Evolutionary conservation across 768 basidiomycete genomes (phyloP).

Genomic region (Russula brevipes): DNA sequence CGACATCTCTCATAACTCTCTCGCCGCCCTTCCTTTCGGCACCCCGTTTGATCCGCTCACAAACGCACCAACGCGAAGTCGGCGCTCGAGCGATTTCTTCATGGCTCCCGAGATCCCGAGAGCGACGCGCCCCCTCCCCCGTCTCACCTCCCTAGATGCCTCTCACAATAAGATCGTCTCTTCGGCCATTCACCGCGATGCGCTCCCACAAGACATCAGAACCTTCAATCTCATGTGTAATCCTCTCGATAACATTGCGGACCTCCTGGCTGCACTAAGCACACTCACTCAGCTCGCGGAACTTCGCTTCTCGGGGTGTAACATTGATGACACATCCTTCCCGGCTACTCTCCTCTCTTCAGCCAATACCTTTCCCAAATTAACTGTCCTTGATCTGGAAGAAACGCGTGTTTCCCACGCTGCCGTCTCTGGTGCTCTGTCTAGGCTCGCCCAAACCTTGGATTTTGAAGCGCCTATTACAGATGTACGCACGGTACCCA

Average conservation of each 20-base stretch:
- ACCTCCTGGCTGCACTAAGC: slow-evolving; percentile 17
- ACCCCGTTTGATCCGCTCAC: slow-evolving; percentile 42
- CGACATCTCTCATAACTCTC: slow-evolving; percentile 66
- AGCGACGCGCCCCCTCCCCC: slow-evolving; percentile 59
- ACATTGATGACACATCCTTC: slow-evolving; percentile 59
- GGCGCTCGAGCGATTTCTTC: slow-evolving; percentile 54
- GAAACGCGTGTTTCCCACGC: slow-evolving; percentile 55
- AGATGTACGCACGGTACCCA: slow-evolving; percentile 26
- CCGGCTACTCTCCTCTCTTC: slow-evolving; percentile 34
- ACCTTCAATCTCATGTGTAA: slow-evolving; percentile 65
- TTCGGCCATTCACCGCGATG: slow-evolving; percentile 44
- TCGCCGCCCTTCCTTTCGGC: slow-evolving; percentile 57
- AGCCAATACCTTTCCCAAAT: slow-evolving; percentile 41
- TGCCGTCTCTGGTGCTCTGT: slow-evolving; percentile 43
- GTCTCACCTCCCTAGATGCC: slow-evolving; percentile 55
- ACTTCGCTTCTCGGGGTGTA: slow-evolving; percentile 25
- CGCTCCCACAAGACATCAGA: slow-evolving; percentile 48
- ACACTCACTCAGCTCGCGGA: slow-evolving; percentile 18
- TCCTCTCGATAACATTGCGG: slow-evolving; percentile 45
- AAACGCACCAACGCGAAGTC: slow-evolving; percentile 28
- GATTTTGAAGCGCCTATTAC: slow-evolving; percentile 52
- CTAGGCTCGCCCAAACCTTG: slow-evolving; percentile 45
- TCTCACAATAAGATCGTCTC: slow-evolving; percentile 64
- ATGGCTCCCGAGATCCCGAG: slow-evolving; percentile 50
- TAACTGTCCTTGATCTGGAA: slow-evolving; percentile 59